A percentile compares a stretch with the other conserved stretches of the same genome.
phyloP scores from a whole-genome alignment of 2,329 filamentous ascomycete genomes.

The Penicillium sp. region DNA sequence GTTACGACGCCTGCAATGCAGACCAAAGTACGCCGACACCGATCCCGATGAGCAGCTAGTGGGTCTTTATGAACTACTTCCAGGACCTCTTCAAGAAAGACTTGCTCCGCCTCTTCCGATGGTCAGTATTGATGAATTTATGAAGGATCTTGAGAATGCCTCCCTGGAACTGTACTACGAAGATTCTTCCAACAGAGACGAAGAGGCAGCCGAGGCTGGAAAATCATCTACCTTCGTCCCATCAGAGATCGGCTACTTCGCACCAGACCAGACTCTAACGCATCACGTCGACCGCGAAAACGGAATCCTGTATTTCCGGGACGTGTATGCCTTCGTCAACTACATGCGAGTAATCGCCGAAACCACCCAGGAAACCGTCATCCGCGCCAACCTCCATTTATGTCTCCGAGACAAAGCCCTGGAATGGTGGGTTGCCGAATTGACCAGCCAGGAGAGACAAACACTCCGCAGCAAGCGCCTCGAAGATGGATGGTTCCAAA shows the following conservation, averaged over 20 bases:
- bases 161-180: background rate
- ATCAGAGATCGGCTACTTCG: background rate
- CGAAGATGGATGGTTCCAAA: constrained; percentile 1
- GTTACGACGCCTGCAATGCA: background rate
- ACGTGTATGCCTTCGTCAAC: background rate
- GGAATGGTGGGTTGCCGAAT: constrained; percentile 1
- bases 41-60: background rate
- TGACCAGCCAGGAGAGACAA: background rate
- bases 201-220: background rate
- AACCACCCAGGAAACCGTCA: background rate
- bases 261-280: background rate
- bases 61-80: background rate
- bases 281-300: background rate
- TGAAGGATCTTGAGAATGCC: background rate
- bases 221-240: background rate
- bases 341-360: background rate
- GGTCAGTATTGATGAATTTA: background rate
- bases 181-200: background rate
- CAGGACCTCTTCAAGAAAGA: background rate
- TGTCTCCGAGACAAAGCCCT: constrained; percentile 1
- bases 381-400: background rate
- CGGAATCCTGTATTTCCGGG: background rate
- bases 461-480: background rate
- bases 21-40: background rate
- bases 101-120: background rate